Conservation (phyloP, 176 grass and related monocot genomes). For the Cocos nucifera region DNA sequence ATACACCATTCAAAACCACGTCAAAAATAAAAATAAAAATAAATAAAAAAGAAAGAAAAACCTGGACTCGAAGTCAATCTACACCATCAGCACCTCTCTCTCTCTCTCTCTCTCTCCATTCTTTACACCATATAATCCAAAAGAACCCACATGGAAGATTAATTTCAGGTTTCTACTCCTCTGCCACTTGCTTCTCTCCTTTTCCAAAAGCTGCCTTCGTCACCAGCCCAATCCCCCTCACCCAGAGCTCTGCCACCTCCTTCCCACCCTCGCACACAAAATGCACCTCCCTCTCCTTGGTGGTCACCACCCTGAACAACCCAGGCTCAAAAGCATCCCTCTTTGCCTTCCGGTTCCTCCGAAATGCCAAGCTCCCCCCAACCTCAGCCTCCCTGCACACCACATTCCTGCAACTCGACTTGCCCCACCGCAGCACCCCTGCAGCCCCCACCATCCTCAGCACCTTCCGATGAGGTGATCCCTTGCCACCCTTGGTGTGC, state of each 20-base stretch:
- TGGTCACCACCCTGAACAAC: conserved; percentile 75
- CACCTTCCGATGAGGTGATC: conserved; percentile 52
- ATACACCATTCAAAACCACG: conserved; percentile 13
- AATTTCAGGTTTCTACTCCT: neutral
- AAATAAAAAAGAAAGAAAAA: conserved; percentile 14
- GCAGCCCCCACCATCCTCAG: conserved; percentile 49
- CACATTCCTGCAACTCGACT: conserved; percentile 51
- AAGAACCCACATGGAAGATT: conserved; percentile 12
- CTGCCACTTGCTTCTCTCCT: neutral
- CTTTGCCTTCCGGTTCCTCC: conserved; percentile 40
- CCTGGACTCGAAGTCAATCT: conserved; percentile 47
- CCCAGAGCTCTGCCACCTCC: conserved; percentile 81
- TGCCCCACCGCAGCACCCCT: conserved; percentile 78
- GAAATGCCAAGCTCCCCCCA: conserved; percentile 68
- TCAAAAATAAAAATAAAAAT: conserved; percentile 11
- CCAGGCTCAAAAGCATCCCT: conserved; percentile 49
- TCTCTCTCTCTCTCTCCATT: conserved; percentile 8
- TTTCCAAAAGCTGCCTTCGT: conserved; percentile 36
- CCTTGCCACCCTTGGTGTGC: conserved; percentile 79
- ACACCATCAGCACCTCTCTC: conserved; percentile 14
- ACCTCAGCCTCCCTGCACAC: conserved; percentile 64
- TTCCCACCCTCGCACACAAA: conserved; percentile 73
- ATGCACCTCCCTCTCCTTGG: conserved; percentile 75
- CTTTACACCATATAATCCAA: conserved; percentile 31
- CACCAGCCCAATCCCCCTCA: conserved; percentile 67